phyloP scores from a whole-genome alignment of 208 protist species.

The Wallacemonas rigidus region DNA sequence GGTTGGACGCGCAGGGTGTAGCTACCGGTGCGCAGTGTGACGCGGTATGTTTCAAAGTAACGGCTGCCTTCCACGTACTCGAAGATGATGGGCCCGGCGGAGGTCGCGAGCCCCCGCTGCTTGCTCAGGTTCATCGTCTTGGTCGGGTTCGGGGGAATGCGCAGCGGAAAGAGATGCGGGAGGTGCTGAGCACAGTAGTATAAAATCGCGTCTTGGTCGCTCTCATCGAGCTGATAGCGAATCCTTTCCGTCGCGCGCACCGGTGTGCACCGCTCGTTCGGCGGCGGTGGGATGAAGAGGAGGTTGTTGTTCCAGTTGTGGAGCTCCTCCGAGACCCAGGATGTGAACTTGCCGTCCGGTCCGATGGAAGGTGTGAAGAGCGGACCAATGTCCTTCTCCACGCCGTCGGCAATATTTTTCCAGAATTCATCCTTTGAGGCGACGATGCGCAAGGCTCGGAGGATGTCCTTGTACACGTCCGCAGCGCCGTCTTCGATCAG shows the following conservation, averaged over 20 bases:
- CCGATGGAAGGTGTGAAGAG: conserved; percentile 50
- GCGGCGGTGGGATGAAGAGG: conserved; percentile 63
- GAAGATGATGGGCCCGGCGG: conserved; percentile 60
- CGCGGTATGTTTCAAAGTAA: conserved; percentile 70
- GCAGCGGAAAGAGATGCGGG: conserved; percentile 69
- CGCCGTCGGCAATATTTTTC: conserved; percentile 49
- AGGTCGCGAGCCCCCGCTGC: conserved; percentile 65
- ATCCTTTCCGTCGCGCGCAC: conserved; percentile 35
- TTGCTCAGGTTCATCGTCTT: conserved; percentile 40
- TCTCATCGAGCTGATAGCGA: conserved; percentile 58
- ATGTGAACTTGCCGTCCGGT: conserved; percentile 40
- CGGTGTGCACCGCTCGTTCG: conserved; percentile 39
- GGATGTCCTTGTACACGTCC: conserved; percentile 72
- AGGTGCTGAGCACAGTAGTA: conserved; percentile 76
- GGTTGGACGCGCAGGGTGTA: conserved; percentile 77
- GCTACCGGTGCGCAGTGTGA: conserved; percentile 77
- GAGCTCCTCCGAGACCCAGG: conserved; percentile 78
- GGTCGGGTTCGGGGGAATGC: conserved; percentile 30
- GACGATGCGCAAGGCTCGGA: conserved; percentile 53
- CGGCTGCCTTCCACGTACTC: conserved; percentile 59
- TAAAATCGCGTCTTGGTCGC: conserved; percentile 74
- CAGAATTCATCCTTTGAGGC: conserved; percentile 70
- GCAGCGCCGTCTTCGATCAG: conserved; percentile 66
- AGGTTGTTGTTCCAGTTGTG: conserved; percentile 74
- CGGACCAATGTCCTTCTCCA: conserved; percentile 66